Base-by-base conservation (phyloP, 768 basidiomycete species). In the Boletus reticulatus region DNA sequence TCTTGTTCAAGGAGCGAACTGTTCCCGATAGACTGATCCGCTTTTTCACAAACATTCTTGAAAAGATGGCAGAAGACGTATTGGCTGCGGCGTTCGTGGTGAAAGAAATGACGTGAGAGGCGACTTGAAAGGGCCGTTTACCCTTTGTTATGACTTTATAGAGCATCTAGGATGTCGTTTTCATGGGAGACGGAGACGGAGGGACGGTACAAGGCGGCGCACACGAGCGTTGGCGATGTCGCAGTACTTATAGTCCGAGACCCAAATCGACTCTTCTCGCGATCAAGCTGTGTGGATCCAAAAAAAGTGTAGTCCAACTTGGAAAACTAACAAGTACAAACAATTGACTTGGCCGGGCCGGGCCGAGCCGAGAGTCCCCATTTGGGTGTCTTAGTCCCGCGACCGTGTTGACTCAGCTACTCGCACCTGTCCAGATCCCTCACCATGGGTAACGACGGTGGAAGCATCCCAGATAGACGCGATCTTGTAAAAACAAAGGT, bases 401-500 rank as follows among this genome's bases (percentile, higher is more conserved):
- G 22, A 22, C 22, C 22, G 22, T 22, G 22, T 3, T 22, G 22
- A 22, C 22, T 22, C 22, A 22, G 22, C 22, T 22, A 22, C 22
- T 22, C 22, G 3, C 22, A 22, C 22, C 12, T 37, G 16, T 37
- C 16, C 16, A 16, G 17, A 45, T 1, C 55, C 27, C 47, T 57
- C 64, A 67, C 8, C 67, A 92, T 92, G 89, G 89, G 89, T 67
- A 92, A 92, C 80, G 89, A 92, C 72, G 91, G 91, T 58, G 90
- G 89, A 76, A 89, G 88, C 65, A 92, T 93, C 55, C 89, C 90
- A 5, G 91, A 92, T 72, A 80, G 91, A 52, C 76, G 90, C 51
- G 91, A 92, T 65, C 75, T 93, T 20, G 90, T 93, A 12, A 79
- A 77, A 58, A 88, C 67, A 56, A 92, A 82, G 68, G 78, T 82